A percentile compares a stretch with the other conserved stretches of the same genome.
Evolutionary conservation across 805 yeast genomes (phyloP).

Genomic region (Cyberlindnera galapagoensis): DNA sequence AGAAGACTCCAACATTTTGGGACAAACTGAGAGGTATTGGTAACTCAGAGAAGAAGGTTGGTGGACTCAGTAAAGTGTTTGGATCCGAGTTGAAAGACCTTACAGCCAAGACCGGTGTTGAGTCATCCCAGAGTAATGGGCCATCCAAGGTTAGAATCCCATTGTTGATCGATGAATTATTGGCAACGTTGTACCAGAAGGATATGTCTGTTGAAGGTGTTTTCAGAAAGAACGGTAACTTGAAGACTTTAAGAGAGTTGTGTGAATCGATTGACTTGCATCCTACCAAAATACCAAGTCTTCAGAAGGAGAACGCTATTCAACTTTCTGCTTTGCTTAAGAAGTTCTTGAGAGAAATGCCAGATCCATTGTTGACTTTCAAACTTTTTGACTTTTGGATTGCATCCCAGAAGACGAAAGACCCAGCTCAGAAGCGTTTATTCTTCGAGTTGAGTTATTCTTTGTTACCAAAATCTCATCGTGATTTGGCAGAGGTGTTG

Average conservation of each 20-base stretch:
- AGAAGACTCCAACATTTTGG: slow-evolving; percentile 38
- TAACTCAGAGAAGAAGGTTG: slow-evolving; percentile 19
- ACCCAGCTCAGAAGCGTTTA: slow-evolving; percentile 39
- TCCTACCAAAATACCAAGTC: slow-evolving; percentile 66
- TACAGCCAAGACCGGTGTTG: slow-evolving; percentile 68
- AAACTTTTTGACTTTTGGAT: slow-evolving; percentile 76
- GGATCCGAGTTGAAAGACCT: slow-evolving; percentile 70
- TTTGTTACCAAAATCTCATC: slow-evolving; percentile 70
- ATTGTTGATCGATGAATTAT: slow-evolving; percentile 76
- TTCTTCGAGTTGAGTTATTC: slow-evolving; percentile 62
- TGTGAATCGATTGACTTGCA: slow-evolving; percentile 66
- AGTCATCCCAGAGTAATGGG: slow-evolving; percentile 79
- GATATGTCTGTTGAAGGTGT: slow-evolving; percentile 96
- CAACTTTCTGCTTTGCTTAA: slow-evolving; percentile 91
- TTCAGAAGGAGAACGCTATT: slow-evolving; percentile 73
- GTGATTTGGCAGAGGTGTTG: slow-evolving; percentile 83
- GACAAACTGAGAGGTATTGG: slow-evolving; percentile 29
- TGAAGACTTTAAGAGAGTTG: slow-evolving; percentile 68
- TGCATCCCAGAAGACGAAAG: slow-evolving; percentile 49
- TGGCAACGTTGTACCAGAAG: slow-evolving; percentile 76
- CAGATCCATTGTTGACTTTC: slow-evolving; percentile 81
- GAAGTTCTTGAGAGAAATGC: slow-evolving; percentile 86
- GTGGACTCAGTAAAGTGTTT: slow-evolving; percentile 46
- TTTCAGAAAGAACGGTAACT: slow-evolving; percentile 93
- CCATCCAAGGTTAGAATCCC: slow-evolving; percentile 79